Base-by-base conservation (phyloP, 1,284 basidiomycete genomes). In the Nidula niveotomentosa region DNA sequence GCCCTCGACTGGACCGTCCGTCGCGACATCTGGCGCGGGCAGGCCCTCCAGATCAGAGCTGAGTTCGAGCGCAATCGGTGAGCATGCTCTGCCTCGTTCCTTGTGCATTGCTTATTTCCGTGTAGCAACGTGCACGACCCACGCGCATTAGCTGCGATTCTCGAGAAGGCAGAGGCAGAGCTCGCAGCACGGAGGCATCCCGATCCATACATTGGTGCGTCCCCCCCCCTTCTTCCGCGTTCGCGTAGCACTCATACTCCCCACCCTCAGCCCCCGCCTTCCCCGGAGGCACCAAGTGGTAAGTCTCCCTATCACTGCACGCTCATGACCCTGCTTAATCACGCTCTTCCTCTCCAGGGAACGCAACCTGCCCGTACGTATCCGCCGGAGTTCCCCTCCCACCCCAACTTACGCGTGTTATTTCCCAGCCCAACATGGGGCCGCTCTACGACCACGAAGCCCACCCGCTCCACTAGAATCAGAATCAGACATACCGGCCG, bases 1-100 rank as follows among this genome's bases (percentile, higher is more conserved):
- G 82, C 90, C 56, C 78, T 95, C 55, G 88, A 98, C 75, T 98
- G 95, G 95, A 86, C 85, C 55, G 81, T 96, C 62, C 80, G 89
- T 56, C 79, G 94, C 59, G 91, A 94, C 66, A 66, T 93, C 6
- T 97, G 93, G 93, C 83, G 95, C 59, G 81, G 81, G 60, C 81
- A 89, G 66, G 94, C 94, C 5, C 75, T 94, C 62, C 78, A 88
- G 70, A 93, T 97, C 64, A 79, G 95, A 57, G 94, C 94, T 59
- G 88, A 94, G 71, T 98, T 98, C 70, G 95, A 98, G 76, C 76
- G 81, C 61, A 93, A 97, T 79, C 84, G 92, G 93, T 94, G 69
- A 61, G 88, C 63, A 15, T 13, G 36, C 34, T 39, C 45, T 43
- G 12, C 4, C 13, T 47, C 35, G 41, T 13, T 43, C 48, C 47